phyloP scores from a whole-genome alignment of 345 rosid species.

The Pugionium dolabratum region DNA sequence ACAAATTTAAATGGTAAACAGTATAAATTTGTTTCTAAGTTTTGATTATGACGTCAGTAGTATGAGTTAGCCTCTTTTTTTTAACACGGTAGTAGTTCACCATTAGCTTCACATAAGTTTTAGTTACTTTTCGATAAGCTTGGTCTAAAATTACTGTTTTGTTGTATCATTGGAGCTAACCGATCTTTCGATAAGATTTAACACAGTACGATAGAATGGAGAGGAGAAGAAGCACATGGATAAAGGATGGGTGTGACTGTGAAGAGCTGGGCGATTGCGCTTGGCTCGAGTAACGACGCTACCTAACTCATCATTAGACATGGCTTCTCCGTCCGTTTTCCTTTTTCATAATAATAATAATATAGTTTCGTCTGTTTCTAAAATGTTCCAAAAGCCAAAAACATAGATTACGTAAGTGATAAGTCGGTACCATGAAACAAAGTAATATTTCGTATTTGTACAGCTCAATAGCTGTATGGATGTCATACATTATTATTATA shows the following conservation, averaged over 20 bases:
- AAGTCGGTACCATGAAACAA: slow-evolving; percentile 40
- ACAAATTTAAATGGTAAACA: too few species aligned
- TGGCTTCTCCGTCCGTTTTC: slow-evolving; percentile 33
- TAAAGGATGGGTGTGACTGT: slow-evolving; percentile 40
- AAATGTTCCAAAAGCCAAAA: slow-evolving; percentile 27
- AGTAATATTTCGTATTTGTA: slow-evolving; percentile 4
- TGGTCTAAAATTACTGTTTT: too few species aligned
- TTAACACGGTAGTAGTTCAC: too few species aligned
- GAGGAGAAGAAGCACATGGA: slow-evolving; percentile 31
- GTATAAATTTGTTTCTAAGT: too few species aligned
- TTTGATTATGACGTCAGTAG: too few species aligned
- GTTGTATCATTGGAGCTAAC: too few species aligned
- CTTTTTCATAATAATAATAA: background rate
- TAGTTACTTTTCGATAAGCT: too few species aligned
- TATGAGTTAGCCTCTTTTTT: too few species aligned
- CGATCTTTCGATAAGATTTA: too few species aligned
- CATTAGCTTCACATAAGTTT: too few species aligned
- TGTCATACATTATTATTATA: slow-evolving; percentile 1
- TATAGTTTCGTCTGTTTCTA: background rate
- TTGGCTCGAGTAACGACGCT: slow-evolving; percentile 38
- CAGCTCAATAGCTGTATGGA: slow-evolving; percentile 31
- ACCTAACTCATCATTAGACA: slow-evolving; percentile 42
- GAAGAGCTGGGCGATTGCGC: slow-evolving; percentile 34
- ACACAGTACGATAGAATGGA: too few species aligned
- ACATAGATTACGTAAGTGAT: slow-evolving; percentile 18